Base-by-base conservation (phyloP, 2,329 filamentous ascomycete species). In the Gyromitra esculenta region DNA sequence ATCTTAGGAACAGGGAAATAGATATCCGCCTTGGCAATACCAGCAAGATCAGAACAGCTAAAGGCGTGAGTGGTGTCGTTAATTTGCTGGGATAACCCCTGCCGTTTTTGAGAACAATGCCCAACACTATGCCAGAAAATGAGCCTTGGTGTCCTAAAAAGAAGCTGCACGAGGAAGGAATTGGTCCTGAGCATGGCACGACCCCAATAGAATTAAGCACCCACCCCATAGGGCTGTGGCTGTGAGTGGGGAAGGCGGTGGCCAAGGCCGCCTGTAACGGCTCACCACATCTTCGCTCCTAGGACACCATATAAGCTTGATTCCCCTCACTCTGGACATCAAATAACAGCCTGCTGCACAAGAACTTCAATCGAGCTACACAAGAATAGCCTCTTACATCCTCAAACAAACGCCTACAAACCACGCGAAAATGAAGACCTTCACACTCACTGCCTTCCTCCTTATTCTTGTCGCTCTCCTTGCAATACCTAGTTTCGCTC, bases 401-500 rank as follows among this genome's bases (percentile, higher is more conserved):
- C 11, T 13, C 25, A 48, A 64, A 31, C 48, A 2, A 21, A 9
- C 15, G 43, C 9, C 50, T 57, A 54, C 50, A 45, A 18, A 67
- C 41, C 31, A 18, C 18, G 25, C 25, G 48, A 50, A 18, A 5
- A 74, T 75, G 72, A 56, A 64, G 48, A 63, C 63, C 11, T 69
- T 63, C 45, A 63, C 64, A 2, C 37, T 74, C 9, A 50, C 66
- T 15, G 31, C 71, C 21, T 13, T 69, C 35, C n/a, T 70, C 65
- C n/a, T 69, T 41, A 11, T 75, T 2, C 72, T 75, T 25, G 59
- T 70, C n/a, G 72, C 57, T 31, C 57, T 75, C 21, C 35, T 75
- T 9, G 72, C 65, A 13, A 41, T 65, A 9, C 65, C 65, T 9
- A 59, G 35, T 41, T 52, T 70, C 25, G 64, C 43, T 3, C 57